phyloP scores from a whole-genome alignment of 2,329 filamentous ascomycete genomes.

The Talaromyces pinophilus region DNA sequence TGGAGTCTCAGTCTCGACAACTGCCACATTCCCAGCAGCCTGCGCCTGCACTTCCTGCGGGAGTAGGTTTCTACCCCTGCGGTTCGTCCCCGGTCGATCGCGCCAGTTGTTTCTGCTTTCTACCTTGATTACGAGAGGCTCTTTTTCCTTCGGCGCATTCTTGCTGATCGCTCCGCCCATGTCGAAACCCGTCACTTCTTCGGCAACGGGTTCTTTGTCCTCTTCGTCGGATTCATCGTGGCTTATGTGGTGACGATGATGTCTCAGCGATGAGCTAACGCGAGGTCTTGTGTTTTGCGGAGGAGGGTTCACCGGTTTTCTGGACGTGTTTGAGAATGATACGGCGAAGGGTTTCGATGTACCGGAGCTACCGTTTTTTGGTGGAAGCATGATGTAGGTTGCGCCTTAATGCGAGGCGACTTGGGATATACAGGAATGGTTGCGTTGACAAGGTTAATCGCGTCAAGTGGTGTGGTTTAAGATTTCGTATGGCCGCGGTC shows the following conservation, averaged over 20 bases:
- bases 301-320: conserved; percentile 16
- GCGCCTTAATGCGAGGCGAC: background rate
- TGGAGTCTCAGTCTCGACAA: conserved; percentile 54
- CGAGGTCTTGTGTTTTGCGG: conserved; percentile 29
- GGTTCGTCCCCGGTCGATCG: conserved; percentile 43
- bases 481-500: background rate
- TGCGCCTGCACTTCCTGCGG: conserved; percentile 57
- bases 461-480: background rate
- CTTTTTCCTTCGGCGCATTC: conserved; percentile 49
- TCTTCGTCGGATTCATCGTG: conserved; percentile 60
- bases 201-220: conserved; percentile 35
- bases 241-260: conserved; percentile 35
- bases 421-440: no score
- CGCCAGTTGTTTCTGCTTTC: conserved; percentile 80
- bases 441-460: no score
- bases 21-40: conserved; percentile 42
- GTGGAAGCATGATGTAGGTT: background rate
- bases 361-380: conserved; percentile 5
- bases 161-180: conserved; percentile 42
- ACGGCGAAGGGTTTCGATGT: conserved; percentile 44
- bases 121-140: conserved; percentile 75
- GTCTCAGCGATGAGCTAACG: conserved; percentile 26
- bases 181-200: conserved; percentile 59
- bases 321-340: conserved; percentile 41
- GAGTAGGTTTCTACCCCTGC: conserved; percentile 62